Percentiles rank a stretch among this genome's conserved stretches.
phyloP scores from a whole-genome alignment of 2,329 filamentous ascomycete genomes.

The Colletotrichum musicola region DNA sequence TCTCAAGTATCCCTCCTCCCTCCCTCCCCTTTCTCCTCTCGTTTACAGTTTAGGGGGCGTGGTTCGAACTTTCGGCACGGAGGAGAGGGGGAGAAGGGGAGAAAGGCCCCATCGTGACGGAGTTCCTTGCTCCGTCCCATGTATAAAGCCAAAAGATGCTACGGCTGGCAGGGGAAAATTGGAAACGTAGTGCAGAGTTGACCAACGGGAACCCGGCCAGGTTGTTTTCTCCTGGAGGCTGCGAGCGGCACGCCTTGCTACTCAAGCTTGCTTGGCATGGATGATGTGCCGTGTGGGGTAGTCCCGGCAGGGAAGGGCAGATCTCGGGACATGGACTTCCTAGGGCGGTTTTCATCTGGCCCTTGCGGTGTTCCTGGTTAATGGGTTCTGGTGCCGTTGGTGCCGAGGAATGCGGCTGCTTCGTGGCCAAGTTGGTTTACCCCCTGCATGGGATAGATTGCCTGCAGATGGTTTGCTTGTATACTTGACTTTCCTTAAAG shows the following conservation, averaged over 20 bases:
- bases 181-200: not conserved
- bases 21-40: conserved; percentile 1
- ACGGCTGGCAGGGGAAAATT: conserved; percentile 6
- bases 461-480: not conserved
- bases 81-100: not conserved
- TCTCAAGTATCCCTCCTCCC: not conserved
- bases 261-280: conserved; percentile 29
- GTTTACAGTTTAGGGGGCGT: conserved; percentile 6
- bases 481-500: not conserved
- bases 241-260: not conserved
- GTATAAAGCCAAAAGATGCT: conserved; percentile 17
- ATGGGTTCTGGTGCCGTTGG: conserved; percentile 4
- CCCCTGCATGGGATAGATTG: conserved; percentile 13
- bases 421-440: not conserved
- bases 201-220: not conserved
- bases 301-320: conserved; percentile 15
- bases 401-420: conserved; percentile 17
- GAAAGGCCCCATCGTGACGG: conserved; percentile 14
- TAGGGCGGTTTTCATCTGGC: not conserved
- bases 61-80: conserved; percentile 1
- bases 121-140: conserved; percentile 26
- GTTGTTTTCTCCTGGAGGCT: not conserved
- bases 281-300: conserved; percentile 29
- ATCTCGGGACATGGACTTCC: conserved; percentile 22
- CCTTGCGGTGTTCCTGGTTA: conserved; percentile 7